A percentile compares a stretch with the other conserved stretches of the same genome.
phyloP scores from a whole-genome alignment of 2,329 filamentous ascomycete genomes.

The Claviceps maximensis region DNA sequence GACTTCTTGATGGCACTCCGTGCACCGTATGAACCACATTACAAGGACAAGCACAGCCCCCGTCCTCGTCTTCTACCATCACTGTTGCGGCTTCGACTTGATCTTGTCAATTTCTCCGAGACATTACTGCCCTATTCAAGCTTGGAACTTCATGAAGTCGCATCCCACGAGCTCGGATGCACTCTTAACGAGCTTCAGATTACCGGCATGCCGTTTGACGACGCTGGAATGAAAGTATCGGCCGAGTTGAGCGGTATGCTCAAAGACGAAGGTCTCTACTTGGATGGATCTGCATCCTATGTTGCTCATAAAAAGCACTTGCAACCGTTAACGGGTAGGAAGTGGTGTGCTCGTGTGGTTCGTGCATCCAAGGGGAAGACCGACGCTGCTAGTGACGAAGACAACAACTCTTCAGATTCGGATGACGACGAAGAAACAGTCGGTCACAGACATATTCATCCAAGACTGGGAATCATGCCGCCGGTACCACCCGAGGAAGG shows the following conservation, averaged over 20 bases:
- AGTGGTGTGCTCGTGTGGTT: slow-evolving; percentile 31
- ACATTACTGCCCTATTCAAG: slow-evolving; percentile 31
- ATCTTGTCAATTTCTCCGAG: slow-evolving; percentile 41
- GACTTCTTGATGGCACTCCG: slow-evolving; percentile 39
- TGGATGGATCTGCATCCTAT: slow-evolving; percentile 32
- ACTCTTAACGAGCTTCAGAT: slow-evolving; percentile 39
- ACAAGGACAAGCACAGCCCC: slow-evolving; percentile 20
- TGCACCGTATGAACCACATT: slow-evolving; percentile 34
- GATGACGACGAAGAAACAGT: slow-evolving; percentile 7
- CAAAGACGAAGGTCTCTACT: slow-evolving; percentile 38
- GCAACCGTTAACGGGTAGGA: slow-evolving; percentile 24
- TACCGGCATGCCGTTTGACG: slow-evolving; percentile 38
- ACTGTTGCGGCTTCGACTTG: slow-evolving; percentile 34
- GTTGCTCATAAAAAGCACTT: slow-evolving; percentile 27
- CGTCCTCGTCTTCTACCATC: slow-evolving; percentile 33
- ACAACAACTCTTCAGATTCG: slow-evolving; percentile 18
- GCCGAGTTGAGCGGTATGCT: slow-evolving; percentile 37
- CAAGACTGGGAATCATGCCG: slow-evolving; percentile 21
- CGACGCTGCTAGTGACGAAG: slow-evolving; percentile 8
- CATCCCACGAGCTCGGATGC: slow-evolving; percentile 39
- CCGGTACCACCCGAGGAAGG: slow-evolving; percentile 29
- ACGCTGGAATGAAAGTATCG: slow-evolving; percentile 32
- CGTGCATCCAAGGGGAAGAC: slow-evolving; percentile 26
- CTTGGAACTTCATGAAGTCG: slow-evolving; percentile 36
- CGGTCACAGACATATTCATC: slow-evolving; percentile 12